Base-by-base conservation (phyloP, 2,329 filamentous ascomycete genomes). In the Xylariaceae sp. region DNA sequence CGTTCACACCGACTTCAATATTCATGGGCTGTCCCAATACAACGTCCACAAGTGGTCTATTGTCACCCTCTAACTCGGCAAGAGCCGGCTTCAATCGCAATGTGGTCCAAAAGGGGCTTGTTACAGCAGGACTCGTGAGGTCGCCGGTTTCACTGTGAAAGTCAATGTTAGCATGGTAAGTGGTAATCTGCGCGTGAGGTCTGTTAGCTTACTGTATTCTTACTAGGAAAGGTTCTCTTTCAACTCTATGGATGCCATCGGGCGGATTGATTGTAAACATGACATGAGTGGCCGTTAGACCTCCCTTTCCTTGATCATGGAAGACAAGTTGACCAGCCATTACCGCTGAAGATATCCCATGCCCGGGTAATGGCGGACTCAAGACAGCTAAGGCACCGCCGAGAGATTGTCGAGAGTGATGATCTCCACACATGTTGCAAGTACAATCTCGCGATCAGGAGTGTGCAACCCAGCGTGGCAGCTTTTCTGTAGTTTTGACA, bases 381-480 rank as follows among this genome's bases (percentile, higher is more conserved):
- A 80, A 72, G 6, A 77, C 75, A 6, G 70, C 77, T 43, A 80
- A 70, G 13, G 77, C 77, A 27, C 77, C 77, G 52, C 77, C 76
- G 32, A 72, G 70, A 8, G 76, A 74, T 40, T 71, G 65, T 51
- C 73, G 70, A 9, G 72, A 70, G 50, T 61, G 6, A 18, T 43
- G n/a, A 13, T 78, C 71, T 36, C 77, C 76, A 56, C 77, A 80
- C 77, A 80, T 80, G 20, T 47, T 50, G 37, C 24, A 33, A 16
- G 16, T 45, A 27, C 6, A 21, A n/a, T 37, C 11, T 27, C 16
- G 26, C 30, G 5, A 33, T 16, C n/a, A n/a, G n/a, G n/a, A n/a
- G n/a, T n/a, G n/a, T n/a, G n/a, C n/a, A n/a, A n/a, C n/a, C n/a
- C n/a, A n/a, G n/a, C n/a, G n/a, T n/a, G n/a, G n/a, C n/a, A n/a